Evolutionary conservation across 1,284 basidiomycete genomes (phyloP), one percentile per base, ranked within the genome.

Genomic region (Lentinula novae-zelandiae): DNA sequence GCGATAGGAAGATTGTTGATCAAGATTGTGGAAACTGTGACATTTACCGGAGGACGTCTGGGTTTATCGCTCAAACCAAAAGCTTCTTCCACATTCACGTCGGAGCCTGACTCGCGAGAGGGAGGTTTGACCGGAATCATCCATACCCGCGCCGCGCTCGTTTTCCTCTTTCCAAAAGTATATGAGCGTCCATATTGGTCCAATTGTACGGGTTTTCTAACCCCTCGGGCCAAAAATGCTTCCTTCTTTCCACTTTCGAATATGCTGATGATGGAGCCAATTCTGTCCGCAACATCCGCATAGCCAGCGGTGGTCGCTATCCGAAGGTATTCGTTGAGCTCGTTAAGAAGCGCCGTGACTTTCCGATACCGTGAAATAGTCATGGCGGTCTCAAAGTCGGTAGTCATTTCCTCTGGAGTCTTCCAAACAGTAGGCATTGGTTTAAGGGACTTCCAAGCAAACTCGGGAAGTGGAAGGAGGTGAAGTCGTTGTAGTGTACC

Each of bases 81-180:
- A 6, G 53, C 52, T 53, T 63, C 48, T 7, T 62, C 54, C 15
- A 48, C 42, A 40, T 62, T 39, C n/a, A 46, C 53, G 33, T 39
- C 53, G 12, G 20, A 36, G 15, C n/a, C 27, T 33, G 38, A 33
- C 10, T 50, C 31, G 10, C 17, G 40, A 10, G 44, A 17, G n/a
- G 53, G 20, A 40, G 44, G 20, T 61, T 84, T 80, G 12, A 86
- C 81, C n/a, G 90, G 89, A 58, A 98, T 90, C 76, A 98, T 88
- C 96, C 96, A 99, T 2, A 96, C 95, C 53, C 94, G 83, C 22
- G 95, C 93, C 1, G 87, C 79, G 67, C 90, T 91, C 61, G 92
- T 92, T 76, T 97, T 97, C 67, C 94, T 84, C 74, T 86, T 84
- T 31, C 95, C 95, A 46, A 90, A 71, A 0, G 90, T 90, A 71